Base-by-base conservation (phyloP, 139 green algal genomes). In the Chlorella sp. region DNA sequence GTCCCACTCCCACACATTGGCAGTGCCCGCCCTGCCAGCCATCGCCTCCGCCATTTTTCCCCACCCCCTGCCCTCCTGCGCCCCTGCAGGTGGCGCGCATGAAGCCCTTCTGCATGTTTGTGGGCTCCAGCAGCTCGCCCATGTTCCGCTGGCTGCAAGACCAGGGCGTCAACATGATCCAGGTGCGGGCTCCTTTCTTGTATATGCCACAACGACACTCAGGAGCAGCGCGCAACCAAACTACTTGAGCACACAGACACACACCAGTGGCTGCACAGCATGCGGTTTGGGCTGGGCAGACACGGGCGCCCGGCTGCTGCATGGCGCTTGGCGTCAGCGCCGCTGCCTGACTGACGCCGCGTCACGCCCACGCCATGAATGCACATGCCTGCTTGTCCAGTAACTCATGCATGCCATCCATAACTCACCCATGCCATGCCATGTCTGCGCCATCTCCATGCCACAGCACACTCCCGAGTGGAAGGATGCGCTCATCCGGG, bases 101-200 rank as follows among this genome's bases (percentile, higher is more conserved):
- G 76, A 82, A 82, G 76, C 38, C 76, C 3, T 82, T 57, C 25
- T 82, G 76, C 38, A 73, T 82, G 76, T 82, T 73, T 39, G 71
- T 63, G 13, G 76, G 76, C 25, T 57, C 32, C 76, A 41, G 32
- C 23, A 70, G 60, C 20, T 71, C 64, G 5, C 64, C 39, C 39
- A 82, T 82, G 57, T 82, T 73, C 60, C 11, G 20, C 25, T 82
- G 76, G 76, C 71, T 82, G 23, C 11, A 73, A 15, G 20, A 39
- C 38, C 30, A 73, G 60, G 76, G 60, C 3, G 76, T 82, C 4
- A 39, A 39, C 57, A 82, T 73, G 36, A 82, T 82, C 57, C 39
- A 47, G 57, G 76, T 82, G 70, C 56, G 69, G n/a, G n/a, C n/a
- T n/a, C 32, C 36, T 34, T 9, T 26, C 25, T 32, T 34, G 18